These are phyloP conservation scores for Apium graveolens DNA, from an alignment of 129 eudicot genomes.

Conservation along the genomic window DNA sequence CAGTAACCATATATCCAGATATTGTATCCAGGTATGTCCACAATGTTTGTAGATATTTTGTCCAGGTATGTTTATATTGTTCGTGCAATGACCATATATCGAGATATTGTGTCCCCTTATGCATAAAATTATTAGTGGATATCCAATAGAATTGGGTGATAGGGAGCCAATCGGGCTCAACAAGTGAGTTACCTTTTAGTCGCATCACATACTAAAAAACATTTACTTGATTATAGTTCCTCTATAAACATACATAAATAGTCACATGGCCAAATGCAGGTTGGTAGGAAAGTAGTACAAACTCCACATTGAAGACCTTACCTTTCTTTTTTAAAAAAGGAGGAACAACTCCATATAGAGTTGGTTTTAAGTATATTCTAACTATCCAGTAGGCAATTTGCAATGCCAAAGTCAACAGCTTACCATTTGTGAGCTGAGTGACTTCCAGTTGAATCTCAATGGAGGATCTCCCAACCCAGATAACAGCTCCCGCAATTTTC, in stretches of 20 bases:
- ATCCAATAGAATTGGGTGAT: not conserved
- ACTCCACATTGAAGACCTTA: not conserved
- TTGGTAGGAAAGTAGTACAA: not conserved
- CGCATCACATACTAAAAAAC: not conserved
- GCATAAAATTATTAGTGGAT: not conserved
- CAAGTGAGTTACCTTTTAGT: not conserved
- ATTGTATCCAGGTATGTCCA: not conserved
- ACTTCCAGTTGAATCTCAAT: conserved; percentile 95
- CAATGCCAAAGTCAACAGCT: not conserved
- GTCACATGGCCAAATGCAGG: not conserved
- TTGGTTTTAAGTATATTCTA: not conserved
- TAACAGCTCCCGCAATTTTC: conserved; percentile 69
- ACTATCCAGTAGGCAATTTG: not conserved
- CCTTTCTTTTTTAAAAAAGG: not conserved
- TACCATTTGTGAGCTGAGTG: conserved; percentile 64
- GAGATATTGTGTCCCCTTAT: not conserved
- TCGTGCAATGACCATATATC: not conserved
- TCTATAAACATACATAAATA: not conserved
- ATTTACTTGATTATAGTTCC: not conserved
- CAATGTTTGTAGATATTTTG: not conserved
- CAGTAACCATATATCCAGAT: not conserved
- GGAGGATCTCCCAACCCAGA: conserved; percentile 93
- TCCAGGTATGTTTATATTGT: not conserved
- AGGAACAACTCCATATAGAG: not conserved
- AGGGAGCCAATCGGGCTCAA: not conserved